phyloP scores from a whole-genome alignment of 768 basidiomycete species.

The Leucocoprinus sp. region DNA sequence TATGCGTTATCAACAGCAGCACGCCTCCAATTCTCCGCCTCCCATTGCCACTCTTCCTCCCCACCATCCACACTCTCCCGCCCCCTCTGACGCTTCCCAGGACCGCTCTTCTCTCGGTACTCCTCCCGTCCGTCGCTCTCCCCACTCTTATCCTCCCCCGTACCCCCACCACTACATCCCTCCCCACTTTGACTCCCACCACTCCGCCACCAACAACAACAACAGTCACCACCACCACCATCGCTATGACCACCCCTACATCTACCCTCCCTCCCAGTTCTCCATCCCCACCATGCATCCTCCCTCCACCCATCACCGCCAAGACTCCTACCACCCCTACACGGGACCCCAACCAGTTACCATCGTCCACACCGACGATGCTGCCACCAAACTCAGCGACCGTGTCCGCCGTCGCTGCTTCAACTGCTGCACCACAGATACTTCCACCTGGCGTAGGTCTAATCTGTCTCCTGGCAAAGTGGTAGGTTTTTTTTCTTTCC shows the following conservation, averaged over 20 bases:
- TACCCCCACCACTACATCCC: conserved; percentile 24
- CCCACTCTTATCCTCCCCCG: conserved; percentile 26
- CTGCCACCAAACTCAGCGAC: conserved; percentile 72
- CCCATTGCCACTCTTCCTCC: conserved; percentile 34
- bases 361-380: conserved; percentile 62
- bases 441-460: conserved; percentile 71
- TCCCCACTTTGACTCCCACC: conserved; percentile 18
- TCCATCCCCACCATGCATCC: conserved; percentile 14
- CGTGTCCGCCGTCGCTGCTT: conserved; percentile 71
- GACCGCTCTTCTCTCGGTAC: conserved; percentile 56
- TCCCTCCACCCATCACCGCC: conserved; percentile 13
- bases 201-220: conserved; percentile 16
- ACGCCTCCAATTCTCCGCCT: conserved; percentile 26
- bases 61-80: conserved; percentile 44
- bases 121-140: conserved; percentile 42
- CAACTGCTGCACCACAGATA: conserved; percentile 82
- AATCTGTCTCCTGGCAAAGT: conserved; percentile 80
- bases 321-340: conserved; percentile 19
- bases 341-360: conserved; percentile 24
- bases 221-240: conserved; percentile 16
- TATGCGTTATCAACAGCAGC: conserved; percentile 16
- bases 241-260: no score
- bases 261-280: conserved; percentile 13
- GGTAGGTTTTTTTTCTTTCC: conserved; percentile 22
- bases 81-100: conserved; percentile 48